Evolutionary conservation across 768 basidiomycete genomes (phyloP).

Genomic region (Gloeostereum incarnatum): DNA sequence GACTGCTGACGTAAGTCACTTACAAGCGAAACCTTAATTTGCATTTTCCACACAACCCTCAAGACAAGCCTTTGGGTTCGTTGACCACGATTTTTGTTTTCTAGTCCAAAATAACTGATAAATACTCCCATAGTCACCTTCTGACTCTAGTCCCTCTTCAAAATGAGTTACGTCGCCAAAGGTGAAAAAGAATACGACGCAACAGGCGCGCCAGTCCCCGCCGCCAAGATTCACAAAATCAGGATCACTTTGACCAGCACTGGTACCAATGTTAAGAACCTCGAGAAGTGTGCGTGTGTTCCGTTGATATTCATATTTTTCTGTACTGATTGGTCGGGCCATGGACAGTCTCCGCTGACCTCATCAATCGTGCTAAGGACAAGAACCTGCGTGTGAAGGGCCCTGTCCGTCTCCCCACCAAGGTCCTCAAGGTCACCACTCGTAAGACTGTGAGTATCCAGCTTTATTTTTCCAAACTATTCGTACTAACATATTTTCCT

Average conservation of each 20-base stretch:
- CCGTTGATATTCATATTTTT: not conserved
- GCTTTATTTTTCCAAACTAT: not conserved
- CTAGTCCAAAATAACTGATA: not conserved
- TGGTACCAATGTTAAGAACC: slow-evolving; percentile 95
- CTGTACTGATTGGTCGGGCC: not conserved
- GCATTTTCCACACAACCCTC: slow-evolving; percentile 26
- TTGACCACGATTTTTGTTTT: not conserved
- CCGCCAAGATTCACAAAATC: slow-evolving; percentile 97
- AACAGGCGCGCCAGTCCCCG: slow-evolving; percentile 74
- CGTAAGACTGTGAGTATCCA: slow-evolving; percentile 80
- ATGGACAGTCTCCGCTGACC: slow-evolving; percentile 80
- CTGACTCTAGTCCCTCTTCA: slow-evolving; percentile 50
- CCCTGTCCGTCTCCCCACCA: slow-evolving; percentile 97
- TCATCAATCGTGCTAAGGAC: slow-evolving; percentile 99
- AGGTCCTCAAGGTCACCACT: slow-evolving; percentile 98
- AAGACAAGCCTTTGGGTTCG: slow-evolving; percentile 32
- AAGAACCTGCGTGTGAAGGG: slow-evolving; percentile 99
- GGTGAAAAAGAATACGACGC: slow-evolving; percentile 98
- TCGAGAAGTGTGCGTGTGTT: slow-evolving; percentile 83
- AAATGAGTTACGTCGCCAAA: slow-evolving; percentile 98
- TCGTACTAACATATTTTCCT: slow-evolving; percentile 6
- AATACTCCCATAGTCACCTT: slow-evolving; percentile 51
- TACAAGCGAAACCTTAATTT: slow-evolving; percentile 26
- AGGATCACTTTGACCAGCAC: slow-evolving; percentile 97
- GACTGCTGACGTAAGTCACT: not conserved